Percentiles rank a stretch among this genome's conserved stretches.
phyloP scores from a whole-genome alignment of 176 grass and related monocot species.

The Avena insularis region DNA sequence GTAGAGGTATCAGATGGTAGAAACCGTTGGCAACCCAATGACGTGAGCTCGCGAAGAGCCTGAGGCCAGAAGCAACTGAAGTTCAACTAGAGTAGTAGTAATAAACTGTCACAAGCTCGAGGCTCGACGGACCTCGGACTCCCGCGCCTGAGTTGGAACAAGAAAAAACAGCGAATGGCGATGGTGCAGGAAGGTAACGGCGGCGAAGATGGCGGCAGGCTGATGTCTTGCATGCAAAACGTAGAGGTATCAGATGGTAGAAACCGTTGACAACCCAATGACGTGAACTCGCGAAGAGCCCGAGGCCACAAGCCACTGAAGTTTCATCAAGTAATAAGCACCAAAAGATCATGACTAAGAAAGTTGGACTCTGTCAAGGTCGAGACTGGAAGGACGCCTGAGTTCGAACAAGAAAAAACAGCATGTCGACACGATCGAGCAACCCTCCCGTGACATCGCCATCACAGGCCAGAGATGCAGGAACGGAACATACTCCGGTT shows the following conservation, averaged over 20 bases:
- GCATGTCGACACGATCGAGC: not conserved
- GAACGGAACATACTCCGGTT: not conserved
- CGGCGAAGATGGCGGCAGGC: not conserved
- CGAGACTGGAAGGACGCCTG: not conserved
- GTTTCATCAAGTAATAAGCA: not conserved
- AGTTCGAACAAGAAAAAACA: not conserved
- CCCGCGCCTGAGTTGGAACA: not conserved
- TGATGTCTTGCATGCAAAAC: constrained; percentile 40
- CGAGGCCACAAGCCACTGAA: not conserved
- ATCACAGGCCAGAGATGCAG: not conserved
- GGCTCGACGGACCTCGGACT: not conserved
- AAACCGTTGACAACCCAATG: not conserved
- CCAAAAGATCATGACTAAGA: no score
- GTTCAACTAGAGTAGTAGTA: not conserved
- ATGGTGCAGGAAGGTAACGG: not conserved
- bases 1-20: not conserved
- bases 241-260: not conserved
- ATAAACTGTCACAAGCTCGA: not conserved
- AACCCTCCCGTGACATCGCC: not conserved
- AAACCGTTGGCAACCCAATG: not conserved
- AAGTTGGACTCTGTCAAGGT: not conserved
- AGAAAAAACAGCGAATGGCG: not conserved
- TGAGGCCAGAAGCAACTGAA: not conserved
- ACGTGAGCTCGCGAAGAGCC: not conserved
- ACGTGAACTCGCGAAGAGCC: not conserved